Base-by-base conservation (phyloP, 192 early-diverging fungal genomes). In the Rhizophagus clarus region DNA sequence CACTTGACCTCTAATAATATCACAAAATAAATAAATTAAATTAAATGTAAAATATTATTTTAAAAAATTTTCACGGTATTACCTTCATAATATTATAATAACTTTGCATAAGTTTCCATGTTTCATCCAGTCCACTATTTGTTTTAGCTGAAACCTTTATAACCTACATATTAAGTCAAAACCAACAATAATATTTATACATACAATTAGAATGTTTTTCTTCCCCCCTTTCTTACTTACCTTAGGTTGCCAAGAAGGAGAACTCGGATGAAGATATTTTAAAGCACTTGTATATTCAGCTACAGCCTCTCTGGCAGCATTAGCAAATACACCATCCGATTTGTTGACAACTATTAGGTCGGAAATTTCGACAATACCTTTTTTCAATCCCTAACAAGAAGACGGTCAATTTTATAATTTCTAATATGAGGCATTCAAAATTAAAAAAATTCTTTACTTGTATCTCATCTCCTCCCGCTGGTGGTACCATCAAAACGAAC, bases 331-430 rank as follows among this genome's bases (percentile, higher is more conserved):
- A 3, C 95, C 95, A 78, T 96, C 95, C 0, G 91, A 86, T 81
- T 96, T 96, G 83, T 93, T 96, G 77, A 96, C 91, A 47, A 96
- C 84, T 0, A 96, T 87, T 32, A 96, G 79, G 82, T 96, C 94
- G 6, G 93, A 90, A 17, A 95, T 87, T 83, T 96, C 95, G 81
- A 96, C 91, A 45, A 96, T 95, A 2, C 95, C 95, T 77, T 93
- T 93, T 85, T 96, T 96, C 83, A 96, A 89, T 10, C 95, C 95
- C 89, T 90, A 77, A 10, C 29, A 22, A 20, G 15, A 70, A 37
- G 1, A 22, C 6, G n/a, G 15, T 17, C 3, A 6, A 34, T 69
- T 8, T 40, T 40, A 69, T 22, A 24, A 69, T 34, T 34, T 69
- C 15, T 40, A 69, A 22, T 15, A 31, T 7, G 5, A 69, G 15